Evolutionary conservation across 2,329 filamentous ascomycete species (phyloP), one percentile per base, ranked within the genome.

Genomic region (Penicillium sp.): DNA sequence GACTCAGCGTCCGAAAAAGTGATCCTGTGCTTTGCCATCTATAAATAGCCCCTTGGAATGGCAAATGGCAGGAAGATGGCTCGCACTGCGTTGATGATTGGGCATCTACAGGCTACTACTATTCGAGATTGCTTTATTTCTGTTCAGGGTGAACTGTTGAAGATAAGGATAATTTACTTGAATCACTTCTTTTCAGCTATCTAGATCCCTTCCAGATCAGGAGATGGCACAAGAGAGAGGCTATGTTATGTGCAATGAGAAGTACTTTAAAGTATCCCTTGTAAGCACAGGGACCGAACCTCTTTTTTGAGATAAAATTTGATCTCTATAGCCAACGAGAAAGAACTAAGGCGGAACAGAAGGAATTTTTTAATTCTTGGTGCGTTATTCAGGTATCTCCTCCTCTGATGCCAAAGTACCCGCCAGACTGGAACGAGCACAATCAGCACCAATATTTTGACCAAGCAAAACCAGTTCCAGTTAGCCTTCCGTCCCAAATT

Each of bases 21-120:
- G 11, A 33, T 33, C 10, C 10, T 11, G 62, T 66, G 19, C 52
- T 63, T 43, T 65, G 62, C 38, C 57, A 66, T 52, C 49, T 65
- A 4, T 62, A 66, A 49, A 62, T 68, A 42, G 65, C 60, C n/a
- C 64, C 62, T 55, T 59, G 64, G 10, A 67, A 70, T 37, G 62
- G 68, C 14, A 6, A 70, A 6, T 68, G 62, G 64, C 57, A 61
- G 40, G 56, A 65, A 52, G 59, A 71, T 61, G 66, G 69, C 1
- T 59, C 61, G 26, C 22, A 68, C 1, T 71, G 61, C 56, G 61
- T 37, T 37, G 35, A 5, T 10, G 13, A 37, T 37, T 37, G 35
- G 35, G 35, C 35, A 37, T 37, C 2, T 37, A 13, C 35, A 37
- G 35, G 35, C 11, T 37, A 37, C 37, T 40, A 40, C 37, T 40